A percentile compares a stretch with the other conserved stretches of the same genome.
Conservation (phyloP, 306 rosid genomes). For the Cotoneaster glaucophyllus region DNA sequence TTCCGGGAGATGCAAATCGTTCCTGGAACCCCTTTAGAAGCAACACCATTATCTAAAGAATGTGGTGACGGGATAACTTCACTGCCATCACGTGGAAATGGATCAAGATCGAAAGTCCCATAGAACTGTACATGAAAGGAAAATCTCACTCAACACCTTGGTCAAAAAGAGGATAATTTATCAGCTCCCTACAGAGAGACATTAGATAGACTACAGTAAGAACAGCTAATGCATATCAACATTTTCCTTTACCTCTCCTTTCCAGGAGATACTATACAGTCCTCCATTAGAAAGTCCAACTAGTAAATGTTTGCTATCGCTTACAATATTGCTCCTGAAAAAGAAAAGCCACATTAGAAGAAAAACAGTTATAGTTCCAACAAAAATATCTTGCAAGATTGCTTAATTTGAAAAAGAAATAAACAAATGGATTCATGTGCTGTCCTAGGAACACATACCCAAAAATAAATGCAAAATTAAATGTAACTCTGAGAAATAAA, state of each 20-base stretch:
- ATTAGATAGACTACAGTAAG: background rate
- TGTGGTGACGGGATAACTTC: slow-evolving; percentile 37
- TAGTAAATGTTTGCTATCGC: slow-evolving; percentile 76
- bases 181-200: slow-evolving; percentile 7
- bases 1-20: slow-evolving; percentile 33
- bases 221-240: background rate
- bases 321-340: slow-evolving; percentile 83
- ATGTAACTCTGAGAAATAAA: background rate
- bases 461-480: background rate
- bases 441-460: background rate
- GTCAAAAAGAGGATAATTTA: background rate
- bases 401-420: background rate
- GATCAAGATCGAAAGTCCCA: slow-evolving; percentile 71
- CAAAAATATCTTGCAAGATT: slow-evolving; percentile 17
- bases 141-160: slow-evolving; percentile 6
- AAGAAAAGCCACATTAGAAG: slow-evolving; percentile 3
- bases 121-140: slow-evolving; percentile 65
- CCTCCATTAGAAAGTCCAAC: slow-evolving; percentile 93
- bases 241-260: slow-evolving; percentile 74
- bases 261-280: slow-evolving; percentile 86
- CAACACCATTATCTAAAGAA: slow-evolving; percentile 59
- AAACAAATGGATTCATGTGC: slow-evolving; percentile 1
- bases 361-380: slow-evolving; percentile 20
- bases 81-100: slow-evolving; percentile 32
- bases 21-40: slow-evolving; percentile 42